Evolutionary conservation across 83 land plant species (phyloP), one percentile per base, ranked within the genome.

Genomic region (Picea abies): DNA sequence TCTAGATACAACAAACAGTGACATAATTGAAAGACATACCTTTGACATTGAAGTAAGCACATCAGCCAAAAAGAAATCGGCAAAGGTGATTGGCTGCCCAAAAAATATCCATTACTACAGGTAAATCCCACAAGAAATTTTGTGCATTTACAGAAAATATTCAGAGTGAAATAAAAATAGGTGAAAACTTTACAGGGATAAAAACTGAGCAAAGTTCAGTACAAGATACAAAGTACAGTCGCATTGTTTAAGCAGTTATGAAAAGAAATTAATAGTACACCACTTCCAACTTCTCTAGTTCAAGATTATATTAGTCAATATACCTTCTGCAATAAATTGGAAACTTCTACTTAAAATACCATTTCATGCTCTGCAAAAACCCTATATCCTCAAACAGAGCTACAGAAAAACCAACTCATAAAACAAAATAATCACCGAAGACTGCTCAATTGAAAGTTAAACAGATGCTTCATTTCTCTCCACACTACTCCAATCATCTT

Each of bases 41-140:
- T 98, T 98, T 76, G 99, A 84, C 99, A 98, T 98, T 60, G 99
- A 98, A n/a, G 99, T 98, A 76, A 98, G 83, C 23, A 98, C 92
- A 91, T 98, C 99, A 76, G 99, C 99, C 85, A 98, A 81, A 83
- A 98, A 98, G 83, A 98, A 96, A 64, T 98, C 99, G 80, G 99
- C 81, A 90, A 98, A 98, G 35, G 98, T 82, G 68, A 98, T 91
- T 63, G 99, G 96, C 99, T 98, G 94, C 82, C 87, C 78, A 60
- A 78, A 75, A 78, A 81, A 81, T 14, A 66, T 14, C 19, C 11
- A n/a, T 61, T 9, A 64, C 47, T 32, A 64, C 29, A 61, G 49
- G 63, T 80, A 60, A 64, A 25, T 15, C 60, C 20, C 7, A 37
- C 4, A 22, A 60, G n/a, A 22, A 80, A 60, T 41, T 23, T 63